phyloP scores from a whole-genome alignment of 148 eudicot genomes.

The Vaccinium corymbosum region DNA sequence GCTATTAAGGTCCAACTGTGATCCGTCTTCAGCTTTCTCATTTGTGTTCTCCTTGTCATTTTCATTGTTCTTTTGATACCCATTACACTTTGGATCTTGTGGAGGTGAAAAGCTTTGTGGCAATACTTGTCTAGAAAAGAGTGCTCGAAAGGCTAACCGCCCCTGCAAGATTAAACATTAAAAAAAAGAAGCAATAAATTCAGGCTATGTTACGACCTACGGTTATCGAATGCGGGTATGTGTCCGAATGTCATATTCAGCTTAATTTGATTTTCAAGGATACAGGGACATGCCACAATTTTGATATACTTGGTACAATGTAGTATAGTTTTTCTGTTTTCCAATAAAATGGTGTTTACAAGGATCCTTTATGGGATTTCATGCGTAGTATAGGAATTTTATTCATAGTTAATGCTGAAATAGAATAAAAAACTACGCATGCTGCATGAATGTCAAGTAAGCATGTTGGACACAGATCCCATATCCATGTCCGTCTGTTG shows the following conservation, averaged over 20 bases:
- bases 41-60: constrained; percentile 23
- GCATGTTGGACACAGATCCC: not conserved
- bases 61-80: constrained; percentile 21
- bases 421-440: not conserved
- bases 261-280: not conserved
- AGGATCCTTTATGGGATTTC: not conserved
- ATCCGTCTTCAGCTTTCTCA: constrained; percentile 29
- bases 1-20: constrained; percentile 50
- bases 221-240: not conserved
- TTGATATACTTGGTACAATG: not conserved
- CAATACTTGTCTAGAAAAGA: constrained; percentile 68
- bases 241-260: not conserved
- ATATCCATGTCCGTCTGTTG: not conserved
- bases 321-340: not conserved
- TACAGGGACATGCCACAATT: not conserved
- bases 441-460: not conserved
- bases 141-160: constrained; percentile 76
- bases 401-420: not conserved
- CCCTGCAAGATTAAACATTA: constrained; percentile 47
- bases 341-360: not conserved
- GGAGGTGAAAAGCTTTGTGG: constrained; percentile 92
- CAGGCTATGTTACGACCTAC: not conserved
- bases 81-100: constrained; percentile 27
- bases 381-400: not conserved
- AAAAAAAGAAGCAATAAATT: not conserved